Base-by-base conservation (phyloP, 441 rosid species). In the Pelargonium fulgidum region DNA sequence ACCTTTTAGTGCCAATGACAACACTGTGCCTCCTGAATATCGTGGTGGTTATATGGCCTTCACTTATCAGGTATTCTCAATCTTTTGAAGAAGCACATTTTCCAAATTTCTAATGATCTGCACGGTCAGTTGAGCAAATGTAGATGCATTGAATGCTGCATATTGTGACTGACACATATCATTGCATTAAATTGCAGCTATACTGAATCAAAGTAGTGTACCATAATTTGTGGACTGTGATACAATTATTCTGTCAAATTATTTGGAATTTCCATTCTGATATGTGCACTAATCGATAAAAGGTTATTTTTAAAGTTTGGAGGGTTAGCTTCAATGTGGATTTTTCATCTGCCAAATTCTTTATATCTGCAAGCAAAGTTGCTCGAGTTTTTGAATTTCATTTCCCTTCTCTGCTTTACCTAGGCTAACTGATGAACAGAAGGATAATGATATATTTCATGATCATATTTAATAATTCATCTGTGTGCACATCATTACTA, bases 31-130 rank as follows among this genome's bases (percentile, higher is more conserved):
- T 71, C 88, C 86, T 26, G 86, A 85, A 61, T 52, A 79, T 75
- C 86, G 81, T 65, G 96, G 97, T 68, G 87, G 96, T 74, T 93
- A 89, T 82, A 70, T 88, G 82, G 97, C 97, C 42, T 93, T 93
- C 81, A 85, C 97, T 61, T 44, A 77, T 75, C 78, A 88, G 97
- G 99, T 94, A 80, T 16, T 70, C 71, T 68, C 73, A 50, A 67
- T 75, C 59, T 73, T 72, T 63, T 19, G 36, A 2, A 66, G 62
- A 61, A 39, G 50, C 20, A n/a, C 14, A 44, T 58, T 42, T 50
- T 33, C 54, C 12, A 66, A 22, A 58, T 45, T 50, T 39, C 9
- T 12, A 33, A 24, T 11, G 36, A 24, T 22, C 39, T 24, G 10
- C 39, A 61, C 24, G 36, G 39, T 59, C 63, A 12, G 11, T 11